Evolutionary conservation across 768 basidiomycete genomes (phyloP), one percentile per base, ranked within the genome.

Genomic region (Infundibulicybe gibba): DNA sequence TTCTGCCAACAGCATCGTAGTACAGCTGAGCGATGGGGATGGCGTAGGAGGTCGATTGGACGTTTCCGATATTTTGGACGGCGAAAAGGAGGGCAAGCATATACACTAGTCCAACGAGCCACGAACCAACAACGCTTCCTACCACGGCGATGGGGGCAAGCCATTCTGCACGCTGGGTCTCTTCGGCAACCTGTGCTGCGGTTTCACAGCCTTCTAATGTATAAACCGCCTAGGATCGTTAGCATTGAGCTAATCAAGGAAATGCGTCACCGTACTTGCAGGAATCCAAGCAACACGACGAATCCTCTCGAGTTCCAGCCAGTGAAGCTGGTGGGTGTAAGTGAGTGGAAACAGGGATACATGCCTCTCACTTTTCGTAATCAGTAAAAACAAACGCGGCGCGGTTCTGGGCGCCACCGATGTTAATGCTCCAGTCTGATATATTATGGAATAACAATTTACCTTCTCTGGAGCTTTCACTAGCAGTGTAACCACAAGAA

Each of bases 121-220:
- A 80, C 11, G 77, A 80, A 30, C 80, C 77, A 11, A 70, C 66
- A 51, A 81, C 76, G 58, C 73, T 74, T 33, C 70, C 75, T n/a
- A 79, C 75, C 21, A 81, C 71, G 5, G 76, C 80, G 30, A 79
- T 62, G 8, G 80, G 80, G 1, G 79, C 77, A n/a, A 81, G 74
- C 41, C 77, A 49, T 45, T 79, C 76, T 0, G 79, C 79, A 15
- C 74, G 72, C 41, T 70, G 64, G 30, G 78, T 78, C 57, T 82
- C 79, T 58, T 82, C 80, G 5, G 79, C 80, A 6, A 81, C 73
- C 55, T 81, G 80, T n/a, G 80, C 79, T 34, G 80, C 78, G 4
- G 79, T 81, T 55, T 81, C 80, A 56, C 79, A 80, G 17, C 80
- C 80, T 61, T 80, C 80, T 20, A 80, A 68, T 2, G 80, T 80